A percentile compares a stretch with the other conserved stretches of the same genome.
These are phyloP conservation scores for Silene latifolia DNA, from an alignment of 148 eudicot genomes.

Conservation along the genomic window DNA sequence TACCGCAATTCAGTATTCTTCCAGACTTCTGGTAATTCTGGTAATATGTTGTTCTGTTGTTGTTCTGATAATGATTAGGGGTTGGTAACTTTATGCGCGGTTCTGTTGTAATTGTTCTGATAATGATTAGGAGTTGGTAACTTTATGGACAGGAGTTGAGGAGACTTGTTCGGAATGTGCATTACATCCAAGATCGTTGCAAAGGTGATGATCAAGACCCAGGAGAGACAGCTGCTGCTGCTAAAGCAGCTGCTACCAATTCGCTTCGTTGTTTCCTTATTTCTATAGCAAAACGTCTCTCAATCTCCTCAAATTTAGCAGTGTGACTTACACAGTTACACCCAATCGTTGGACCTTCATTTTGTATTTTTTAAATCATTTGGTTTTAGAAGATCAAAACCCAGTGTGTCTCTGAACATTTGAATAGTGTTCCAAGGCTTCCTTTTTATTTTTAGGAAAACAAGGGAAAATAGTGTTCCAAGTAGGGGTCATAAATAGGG, in stretches of 20 bases:
- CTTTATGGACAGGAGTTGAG: constrained; percentile 49
- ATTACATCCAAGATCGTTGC: constrained; percentile 33
- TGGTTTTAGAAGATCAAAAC: not conserved
- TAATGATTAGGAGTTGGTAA: not conserved
- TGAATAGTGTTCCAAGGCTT: not conserved
- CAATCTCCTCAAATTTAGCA: constrained; percentile 3
- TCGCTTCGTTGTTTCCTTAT: constrained; percentile 50
- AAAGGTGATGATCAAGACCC: constrained; percentile 29
- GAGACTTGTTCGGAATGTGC: constrained; percentile 61
- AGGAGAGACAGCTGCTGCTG: constrained; percentile 25
- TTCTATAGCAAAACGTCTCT: constrained; percentile 41
- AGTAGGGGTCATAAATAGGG: too few relatives aligned
- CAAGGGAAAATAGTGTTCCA: too few relatives aligned
- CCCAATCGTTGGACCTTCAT: not conserved
- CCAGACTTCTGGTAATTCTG: too few relatives aligned
- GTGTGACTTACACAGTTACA: not conserved
- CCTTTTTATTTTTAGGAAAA: too few relatives aligned
- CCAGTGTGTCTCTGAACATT: not conserved
- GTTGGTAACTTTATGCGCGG: too few relatives aligned
- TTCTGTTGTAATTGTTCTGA: too few relatives aligned
- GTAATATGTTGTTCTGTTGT: too few relatives aligned
- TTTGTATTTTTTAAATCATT: not conserved
- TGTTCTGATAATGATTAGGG: too few relatives aligned
- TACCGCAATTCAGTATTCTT: too few relatives aligned
- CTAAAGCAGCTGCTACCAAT: constrained; percentile 37